Percentiles rank a stretch among this genome's conserved stretches.
phyloP scores from a whole-genome alignment of 495 filamentous ascomycete genomes.

The Hamigera avellanea region DNA sequence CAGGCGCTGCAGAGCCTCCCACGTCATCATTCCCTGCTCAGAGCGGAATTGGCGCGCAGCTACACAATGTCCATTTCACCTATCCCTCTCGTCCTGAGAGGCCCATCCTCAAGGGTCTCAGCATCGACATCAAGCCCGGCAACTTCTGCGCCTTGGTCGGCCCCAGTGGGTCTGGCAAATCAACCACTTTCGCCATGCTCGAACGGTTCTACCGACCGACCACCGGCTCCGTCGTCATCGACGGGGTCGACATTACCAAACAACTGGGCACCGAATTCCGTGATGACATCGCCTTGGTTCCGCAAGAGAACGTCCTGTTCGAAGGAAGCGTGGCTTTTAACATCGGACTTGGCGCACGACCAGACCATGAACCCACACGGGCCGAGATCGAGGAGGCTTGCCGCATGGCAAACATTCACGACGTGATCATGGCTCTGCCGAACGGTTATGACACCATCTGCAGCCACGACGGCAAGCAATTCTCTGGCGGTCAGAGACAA shows the following conservation, averaged over 20 bases:
- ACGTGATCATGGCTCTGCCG: slow-evolving; percentile 41
- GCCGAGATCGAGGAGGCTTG: slow-evolving; percentile 46
- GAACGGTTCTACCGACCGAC: slow-evolving; percentile 46
- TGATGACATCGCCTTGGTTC: slow-evolving; percentile 39
- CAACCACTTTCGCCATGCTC: slow-evolving; percentile 46
- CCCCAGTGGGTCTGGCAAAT: slow-evolving; percentile 50
- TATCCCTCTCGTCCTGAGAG: slow-evolving; percentile 49
- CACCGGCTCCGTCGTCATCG: slow-evolving; percentile 28
- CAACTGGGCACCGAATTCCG: slow-evolving; percentile 27
- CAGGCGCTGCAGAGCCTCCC: not conserved
- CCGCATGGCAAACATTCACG: slow-evolving; percentile 46
- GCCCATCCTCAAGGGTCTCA: slow-evolving; percentile 40
- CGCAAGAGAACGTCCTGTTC: slow-evolving; percentile 43
- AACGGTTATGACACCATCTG: slow-evolving; percentile 54
- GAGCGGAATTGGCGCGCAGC: slow-evolving; percentile 29
- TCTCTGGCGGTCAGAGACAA: slow-evolving; percentile 72
- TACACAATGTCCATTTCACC: slow-evolving; percentile 43
- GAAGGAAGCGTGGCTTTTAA: slow-evolving; percentile 44
- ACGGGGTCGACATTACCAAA: slow-evolving; percentile 29
- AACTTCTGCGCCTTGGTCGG: slow-evolving; percentile 51
- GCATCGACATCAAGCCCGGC: slow-evolving; percentile 42
- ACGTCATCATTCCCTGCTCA: slow-evolving; percentile 2
- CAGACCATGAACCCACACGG: slow-evolving; percentile 25
- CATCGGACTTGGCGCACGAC: slow-evolving; percentile 36
- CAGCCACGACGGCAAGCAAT: slow-evolving; percentile 47